Conservation (phyloP, 2,329 filamentous ascomycete species). For the Cercospora citrullina region DNA sequence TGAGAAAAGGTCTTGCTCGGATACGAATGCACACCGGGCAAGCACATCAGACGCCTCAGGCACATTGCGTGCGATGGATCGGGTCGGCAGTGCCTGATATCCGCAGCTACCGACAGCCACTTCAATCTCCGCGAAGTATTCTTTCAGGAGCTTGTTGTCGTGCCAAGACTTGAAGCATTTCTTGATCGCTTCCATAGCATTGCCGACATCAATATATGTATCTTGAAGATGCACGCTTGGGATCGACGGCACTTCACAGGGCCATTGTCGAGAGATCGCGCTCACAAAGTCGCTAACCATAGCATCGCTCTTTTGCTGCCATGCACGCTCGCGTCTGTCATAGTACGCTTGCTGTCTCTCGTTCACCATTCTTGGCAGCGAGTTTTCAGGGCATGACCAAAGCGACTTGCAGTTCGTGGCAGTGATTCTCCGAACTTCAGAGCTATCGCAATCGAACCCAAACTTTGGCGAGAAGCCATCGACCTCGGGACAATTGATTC, state of each 20-base stretch:
- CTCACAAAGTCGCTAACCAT: not conserved
- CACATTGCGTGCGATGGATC: not conserved
- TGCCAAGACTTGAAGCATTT: conserved; percentile 6
- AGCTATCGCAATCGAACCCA: not conserved
- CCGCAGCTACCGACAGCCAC: not conserved
- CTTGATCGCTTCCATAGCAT: not conserved
- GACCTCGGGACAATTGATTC: not conserved
- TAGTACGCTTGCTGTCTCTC: not conserved
- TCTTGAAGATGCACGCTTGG: not conserved
- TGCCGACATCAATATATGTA: conserved; percentile 3
- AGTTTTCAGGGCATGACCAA: not conserved
- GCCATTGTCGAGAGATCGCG: conserved; percentile 7
- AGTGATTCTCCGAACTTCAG: conserved; percentile 20
- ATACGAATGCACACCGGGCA: not conserved
- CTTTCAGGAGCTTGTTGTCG: conserved; percentile 10
- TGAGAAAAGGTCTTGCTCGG: conserved; percentile 9
- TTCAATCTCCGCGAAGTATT: conserved; percentile 2
- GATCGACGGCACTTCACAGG: not conserved
- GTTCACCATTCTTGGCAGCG: not conserved
- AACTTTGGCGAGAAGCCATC: not conserved
- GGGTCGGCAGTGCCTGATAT: not conserved
- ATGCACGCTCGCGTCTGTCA: not conserved
- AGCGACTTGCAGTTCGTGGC: not conserved
- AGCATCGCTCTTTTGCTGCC: not conserved
- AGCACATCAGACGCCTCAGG: not conserved